These are phyloP conservation scores for Monilinia laxa DNA, from an alignment of 2,329 filamentous ascomycete genomes.

Conservation along the genomic window DNA sequence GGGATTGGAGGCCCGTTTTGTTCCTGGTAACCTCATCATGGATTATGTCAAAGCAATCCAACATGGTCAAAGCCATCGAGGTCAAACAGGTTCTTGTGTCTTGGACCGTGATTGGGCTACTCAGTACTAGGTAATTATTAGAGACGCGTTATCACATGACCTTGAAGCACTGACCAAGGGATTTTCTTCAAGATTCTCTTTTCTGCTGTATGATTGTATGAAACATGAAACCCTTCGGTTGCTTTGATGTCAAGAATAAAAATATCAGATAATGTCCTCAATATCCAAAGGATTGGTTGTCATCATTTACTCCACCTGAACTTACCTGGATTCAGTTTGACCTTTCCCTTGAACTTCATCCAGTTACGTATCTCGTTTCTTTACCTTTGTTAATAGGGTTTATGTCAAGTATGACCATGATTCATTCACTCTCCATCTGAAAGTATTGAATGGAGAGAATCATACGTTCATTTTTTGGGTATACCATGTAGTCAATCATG, in stretches of 20 bases:
- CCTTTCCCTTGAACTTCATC: slow-evolving; percentile 1
- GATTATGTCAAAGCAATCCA: no score
- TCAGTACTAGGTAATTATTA: background rate
- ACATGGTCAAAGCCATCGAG: no score
- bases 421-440: slow-evolving; percentile 5
- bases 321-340: background rate
- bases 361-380: background rate
- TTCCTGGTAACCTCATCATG: background rate
- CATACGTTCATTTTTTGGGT: background rate
- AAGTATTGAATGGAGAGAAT: background rate
- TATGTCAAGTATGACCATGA: slow-evolving; percentile 3
- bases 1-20: background rate
- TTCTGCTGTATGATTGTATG: background rate
- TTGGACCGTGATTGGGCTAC: no score
- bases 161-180: background rate
- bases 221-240: slow-evolving; percentile 13
- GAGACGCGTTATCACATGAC: background rate
- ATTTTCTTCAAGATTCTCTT: background rate
- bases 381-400: background rate
- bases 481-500: background rate
- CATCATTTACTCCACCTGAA: background rate
- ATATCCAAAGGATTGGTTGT: slow-evolving; percentile 14
- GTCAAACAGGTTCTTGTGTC: no score
- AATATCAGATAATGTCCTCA: background rate
- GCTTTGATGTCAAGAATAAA: no score